These are phyloP conservation scores for Tetrapisispora taiwanensis DNA, from an alignment of 805 yeast genomes.

Conservation along the genomic window DNA sequence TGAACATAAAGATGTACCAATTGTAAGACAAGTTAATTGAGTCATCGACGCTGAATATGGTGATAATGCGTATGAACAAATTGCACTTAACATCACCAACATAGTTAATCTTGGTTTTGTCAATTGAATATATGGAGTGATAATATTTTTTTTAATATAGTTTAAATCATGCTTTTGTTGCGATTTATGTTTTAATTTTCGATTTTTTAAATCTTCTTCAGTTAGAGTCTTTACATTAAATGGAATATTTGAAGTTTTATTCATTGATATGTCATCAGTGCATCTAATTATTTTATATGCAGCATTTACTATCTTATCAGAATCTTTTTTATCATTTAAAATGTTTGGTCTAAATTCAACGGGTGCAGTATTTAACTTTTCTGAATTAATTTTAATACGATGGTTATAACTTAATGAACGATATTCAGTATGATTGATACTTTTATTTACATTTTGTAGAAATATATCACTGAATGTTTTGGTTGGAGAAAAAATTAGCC, in stretches of 20 bases:
- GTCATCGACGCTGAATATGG: constrained; percentile 70
- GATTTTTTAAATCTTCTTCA: constrained; percentile 7
- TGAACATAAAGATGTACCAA: constrained; percentile 80
- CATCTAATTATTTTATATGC: constrained; percentile 29
- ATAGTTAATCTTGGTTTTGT: constrained; percentile 85
- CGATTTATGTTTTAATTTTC: constrained; percentile 6
- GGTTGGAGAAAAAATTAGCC: not conserved
- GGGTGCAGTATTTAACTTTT: constrained; percentile 27
- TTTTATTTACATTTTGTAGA: not conserved
- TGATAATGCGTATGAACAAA: constrained; percentile 87
- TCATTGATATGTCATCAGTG: constrained; percentile 22
- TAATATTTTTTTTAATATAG: constrained; percentile 30
- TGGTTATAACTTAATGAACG: not conserved
- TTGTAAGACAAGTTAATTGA: constrained; percentile 60
- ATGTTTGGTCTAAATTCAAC: constrained; percentile 32
- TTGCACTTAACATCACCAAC: constrained; percentile 80
- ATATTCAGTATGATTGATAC: not conserved
- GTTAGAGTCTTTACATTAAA: constrained; percentile 44
- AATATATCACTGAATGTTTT: too few relatives aligned
- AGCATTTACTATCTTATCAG: constrained; percentile 7
- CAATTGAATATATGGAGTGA: constrained; percentile 63
- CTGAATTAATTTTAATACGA: not conserved
- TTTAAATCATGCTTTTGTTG: constrained; percentile 3
- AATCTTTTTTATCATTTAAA: constrained; percentile 5
- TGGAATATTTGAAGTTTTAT: constrained; percentile 29